These are phyloP conservation scores for Auxenochlorella protothecoides DNA, from an alignment of 139 green algal species.

Conservation along the genomic window DNA sequence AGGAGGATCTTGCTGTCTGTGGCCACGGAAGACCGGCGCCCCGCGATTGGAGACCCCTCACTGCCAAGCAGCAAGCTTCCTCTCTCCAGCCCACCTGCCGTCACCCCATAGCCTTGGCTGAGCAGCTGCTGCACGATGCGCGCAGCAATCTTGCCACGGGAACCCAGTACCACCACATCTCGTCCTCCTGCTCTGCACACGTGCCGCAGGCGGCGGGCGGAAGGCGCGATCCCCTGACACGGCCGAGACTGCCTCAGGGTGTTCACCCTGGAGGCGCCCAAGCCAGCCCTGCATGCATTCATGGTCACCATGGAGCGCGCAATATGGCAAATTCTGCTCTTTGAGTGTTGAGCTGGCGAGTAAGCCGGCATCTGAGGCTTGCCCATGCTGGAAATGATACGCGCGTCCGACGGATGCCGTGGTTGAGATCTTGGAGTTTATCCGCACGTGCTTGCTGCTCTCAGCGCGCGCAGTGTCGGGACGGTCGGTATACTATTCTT, in stretches of 20 bases:
- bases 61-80: background rate
- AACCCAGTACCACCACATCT: conserved; percentile 14
- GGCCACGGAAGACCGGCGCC: background rate
- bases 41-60: background rate
- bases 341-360: no score
- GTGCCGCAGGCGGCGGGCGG: background rate
- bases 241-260: no score
- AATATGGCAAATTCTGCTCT: no score
- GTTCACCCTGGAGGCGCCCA: background rate
- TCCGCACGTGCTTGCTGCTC: no score
- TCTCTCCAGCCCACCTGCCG: conserved; percentile 13
- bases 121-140: conserved; percentile 25
- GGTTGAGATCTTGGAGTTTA: no score
- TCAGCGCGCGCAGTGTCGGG: no score
- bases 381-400: no score
- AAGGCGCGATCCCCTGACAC: background rate
- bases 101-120: conserved; percentile 19
- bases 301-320: no score
- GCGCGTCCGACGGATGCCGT: no score
- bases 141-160: conserved; percentile 11
- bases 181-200: background rate
- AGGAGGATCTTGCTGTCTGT: background rate
- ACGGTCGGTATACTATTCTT: no score
- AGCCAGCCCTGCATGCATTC: no score
- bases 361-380: no score